Percentiles rank a stretch among this genome's conserved stretches.
phyloP scores from a whole-genome alignment of 2,329 filamentous ascomycete species.

The Aspergillus ustus region DNA sequence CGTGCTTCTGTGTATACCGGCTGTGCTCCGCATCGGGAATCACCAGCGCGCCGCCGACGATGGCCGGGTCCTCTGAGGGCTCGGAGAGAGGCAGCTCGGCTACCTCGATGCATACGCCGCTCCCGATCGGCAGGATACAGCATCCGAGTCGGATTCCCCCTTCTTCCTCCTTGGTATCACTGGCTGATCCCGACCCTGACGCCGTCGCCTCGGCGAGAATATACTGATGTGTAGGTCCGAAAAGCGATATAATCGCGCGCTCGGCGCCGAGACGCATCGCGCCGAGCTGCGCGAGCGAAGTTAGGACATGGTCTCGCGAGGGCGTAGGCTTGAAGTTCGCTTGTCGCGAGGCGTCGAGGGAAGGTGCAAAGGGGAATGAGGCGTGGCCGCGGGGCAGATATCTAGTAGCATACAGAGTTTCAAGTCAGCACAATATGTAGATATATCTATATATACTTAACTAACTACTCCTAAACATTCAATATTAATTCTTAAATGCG shows the following conservation, averaged over 20 bases:
- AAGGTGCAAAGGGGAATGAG: constrained; percentile 20
- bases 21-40: background rate
- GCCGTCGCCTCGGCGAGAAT: constrained; percentile 58
- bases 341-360: constrained; percentile 14
- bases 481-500: background rate
- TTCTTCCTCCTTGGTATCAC: too few relatives aligned
- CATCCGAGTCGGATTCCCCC: constrained; percentile 36
- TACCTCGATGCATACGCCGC: constrained; percentile 33
- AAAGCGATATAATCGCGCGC: constrained; percentile 57
- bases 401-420: too few relatives aligned
- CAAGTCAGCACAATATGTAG: too few relatives aligned
- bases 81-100: constrained; percentile 3
- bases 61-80: background rate
- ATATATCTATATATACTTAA: too few relatives aligned
- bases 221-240: constrained; percentile 55
- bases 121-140: constrained; percentile 32
- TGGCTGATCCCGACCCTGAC: constrained; percentile 36
- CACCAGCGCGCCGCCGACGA: background rate
- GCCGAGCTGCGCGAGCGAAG: constrained; percentile 56
- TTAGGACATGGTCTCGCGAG: constrained; percentile 44
- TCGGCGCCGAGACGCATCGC: constrained; percentile 48
- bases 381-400: constrained; percentile 29
- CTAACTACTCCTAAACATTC: too few relatives aligned
- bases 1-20: background rate
- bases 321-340: constrained; percentile 25